Percentiles rank a stretch among this genome's conserved stretches.
These are phyloP conservation scores for Sistotremastrum niveocremeum DNA, from an alignment of 768 basidiomycete species.

Conservation along the genomic window DNA sequence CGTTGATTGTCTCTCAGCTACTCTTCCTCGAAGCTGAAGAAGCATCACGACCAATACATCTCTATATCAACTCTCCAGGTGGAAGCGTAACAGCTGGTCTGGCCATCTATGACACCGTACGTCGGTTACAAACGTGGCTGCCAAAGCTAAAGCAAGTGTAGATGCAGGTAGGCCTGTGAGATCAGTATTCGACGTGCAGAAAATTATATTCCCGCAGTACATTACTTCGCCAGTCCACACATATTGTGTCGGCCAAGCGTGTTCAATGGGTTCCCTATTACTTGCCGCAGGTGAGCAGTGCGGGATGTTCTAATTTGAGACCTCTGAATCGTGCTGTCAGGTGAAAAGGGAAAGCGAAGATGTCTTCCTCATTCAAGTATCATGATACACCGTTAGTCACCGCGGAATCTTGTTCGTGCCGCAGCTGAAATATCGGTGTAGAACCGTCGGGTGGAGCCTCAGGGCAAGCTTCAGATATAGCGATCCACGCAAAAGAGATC, in stretches of 20 bases:
- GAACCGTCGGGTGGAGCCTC: conserved; percentile 95
- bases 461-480: conserved; percentile 92
- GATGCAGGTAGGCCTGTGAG: conserved; percentile 52
- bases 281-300: conserved; percentile 55
- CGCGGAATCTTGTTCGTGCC: too few relatives aligned
- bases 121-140: conserved; percentile 11
- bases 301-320: conserved; percentile 5
- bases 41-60: conserved; percentile 82
- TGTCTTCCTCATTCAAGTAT: conserved; percentile 88
- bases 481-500: conserved; percentile 96
- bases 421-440: conserved; percentile 19
- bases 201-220: conserved; percentile 39
- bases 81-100: conserved; percentile 93
- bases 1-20: conserved; percentile 80
- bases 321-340: conserved; percentile 17
- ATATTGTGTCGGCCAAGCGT: conserved; percentile 90
- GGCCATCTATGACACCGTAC: conserved; percentile 94
- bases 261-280: conserved; percentile 90
- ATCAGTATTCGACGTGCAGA: neutral
- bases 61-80: conserved; percentile 96
- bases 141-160: conserved; percentile 16
- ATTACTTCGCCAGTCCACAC: conserved; percentile 93
- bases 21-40: conserved; percentile 96
- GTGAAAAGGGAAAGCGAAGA: conserved; percentile 83
- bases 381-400: conserved; percentile 87